These are phyloP conservation scores for Alternaria sp. DNA, from an alignment of 2,329 filamentous ascomycete species.

Conservation along the genomic window DNA sequence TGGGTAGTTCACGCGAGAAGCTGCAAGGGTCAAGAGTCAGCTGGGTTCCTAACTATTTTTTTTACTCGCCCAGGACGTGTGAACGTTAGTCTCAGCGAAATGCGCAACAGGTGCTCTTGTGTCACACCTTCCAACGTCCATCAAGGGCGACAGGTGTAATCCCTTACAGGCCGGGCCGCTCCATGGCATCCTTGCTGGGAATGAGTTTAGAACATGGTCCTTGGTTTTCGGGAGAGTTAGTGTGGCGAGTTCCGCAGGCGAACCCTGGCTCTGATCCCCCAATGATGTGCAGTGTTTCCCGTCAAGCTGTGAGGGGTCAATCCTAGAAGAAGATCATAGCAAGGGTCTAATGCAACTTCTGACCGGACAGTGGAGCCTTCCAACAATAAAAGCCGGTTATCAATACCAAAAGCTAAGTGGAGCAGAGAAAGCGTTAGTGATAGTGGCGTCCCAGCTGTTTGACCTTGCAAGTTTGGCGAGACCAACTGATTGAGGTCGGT, in stretches of 20 bases:
- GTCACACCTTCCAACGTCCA: background rate
- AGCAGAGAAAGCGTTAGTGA: background rate
- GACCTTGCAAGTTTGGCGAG: background rate
- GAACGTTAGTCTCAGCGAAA: background rate
- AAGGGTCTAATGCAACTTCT: slow-evolving; percentile 16
- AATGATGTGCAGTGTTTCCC: slow-evolving; percentile 20
- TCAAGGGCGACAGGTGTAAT: slow-evolving; percentile 1
- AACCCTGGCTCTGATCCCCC: slow-evolving; percentile 12
- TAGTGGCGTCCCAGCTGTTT: background rate
- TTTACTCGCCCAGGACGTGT: background rate
- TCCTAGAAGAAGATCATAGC: slow-evolving; percentile 11
- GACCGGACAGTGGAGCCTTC: slow-evolving; percentile 3
- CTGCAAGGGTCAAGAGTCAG: background rate
- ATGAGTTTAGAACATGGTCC: background rate
- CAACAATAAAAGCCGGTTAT: background rate
- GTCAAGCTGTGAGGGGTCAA: slow-evolving; percentile 18
- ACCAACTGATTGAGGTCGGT: background rate
- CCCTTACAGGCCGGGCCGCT: slow-evolving; percentile 10
- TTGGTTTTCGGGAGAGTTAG: slow-evolving; percentile 3
- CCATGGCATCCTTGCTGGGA: slow-evolving; percentile 11
- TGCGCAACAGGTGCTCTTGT: background rate
- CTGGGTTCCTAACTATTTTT: background rate
- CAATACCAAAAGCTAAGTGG: background rate
- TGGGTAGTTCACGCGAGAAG: slow-evolving; percentile 1
- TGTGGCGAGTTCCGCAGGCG: slow-evolving; percentile 8